These are phyloP conservation scores for Angophora floribunda DNA, from an alignment of 345 rosid species.

Conservation along the genomic window DNA sequence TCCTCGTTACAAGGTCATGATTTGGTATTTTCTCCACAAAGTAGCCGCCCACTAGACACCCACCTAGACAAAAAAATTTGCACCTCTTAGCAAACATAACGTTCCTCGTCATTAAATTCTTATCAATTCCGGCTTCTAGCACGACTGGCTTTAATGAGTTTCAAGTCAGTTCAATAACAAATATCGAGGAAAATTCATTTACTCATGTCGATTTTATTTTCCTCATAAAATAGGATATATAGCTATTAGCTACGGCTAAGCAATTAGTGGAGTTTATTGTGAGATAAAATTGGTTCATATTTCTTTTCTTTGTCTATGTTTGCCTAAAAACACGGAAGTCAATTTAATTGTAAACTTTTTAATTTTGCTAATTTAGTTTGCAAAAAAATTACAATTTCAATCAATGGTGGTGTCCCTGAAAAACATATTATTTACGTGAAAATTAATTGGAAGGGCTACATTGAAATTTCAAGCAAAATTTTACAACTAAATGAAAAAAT, in stretches of 20 bases:
- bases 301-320: too few relatives aligned
- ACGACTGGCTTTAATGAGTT: background rate
- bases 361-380: background rate
- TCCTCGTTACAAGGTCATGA: background rate
- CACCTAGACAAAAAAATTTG: background rate
- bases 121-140: background rate
- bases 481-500: background rate
- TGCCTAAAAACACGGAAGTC: background rate
- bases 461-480: background rate
- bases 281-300: background rate
- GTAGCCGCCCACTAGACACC: background rate
- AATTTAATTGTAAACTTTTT: background rate
- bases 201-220: background rate
- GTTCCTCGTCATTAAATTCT: background rate
- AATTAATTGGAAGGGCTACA: background rate
- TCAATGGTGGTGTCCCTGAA: too few relatives aligned
- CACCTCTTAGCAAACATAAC: background rate
- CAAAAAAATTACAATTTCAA: background rate
- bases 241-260: background rate
- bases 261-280: background rate
- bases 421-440: background rate
- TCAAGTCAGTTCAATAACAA: background rate
- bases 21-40: background rate
- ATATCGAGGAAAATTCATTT: background rate
- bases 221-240: background rate